Conservation (phyloP, 2,329 filamentous ascomycete genomes). For the Knufia petricola region DNA sequence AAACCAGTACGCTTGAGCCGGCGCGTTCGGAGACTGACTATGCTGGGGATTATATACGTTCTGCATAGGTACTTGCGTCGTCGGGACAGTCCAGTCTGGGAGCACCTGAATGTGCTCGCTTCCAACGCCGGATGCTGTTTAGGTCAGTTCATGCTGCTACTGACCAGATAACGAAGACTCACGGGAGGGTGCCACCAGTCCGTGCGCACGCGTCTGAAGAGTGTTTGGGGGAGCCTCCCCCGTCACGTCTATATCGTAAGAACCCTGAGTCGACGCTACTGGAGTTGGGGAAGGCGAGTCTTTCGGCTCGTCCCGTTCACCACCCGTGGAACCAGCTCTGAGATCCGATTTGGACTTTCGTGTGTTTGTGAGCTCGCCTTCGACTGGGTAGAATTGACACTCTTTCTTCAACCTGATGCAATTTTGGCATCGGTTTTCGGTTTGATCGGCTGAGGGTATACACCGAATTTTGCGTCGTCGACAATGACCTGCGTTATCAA, state of each 20-base stretch:
- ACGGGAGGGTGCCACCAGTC: background rate
- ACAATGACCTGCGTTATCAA: slow-evolving; percentile 8
- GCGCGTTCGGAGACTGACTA: too few relatives aligned
- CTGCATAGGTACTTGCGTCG: background rate
- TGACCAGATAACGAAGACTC: background rate
- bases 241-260: background rate
- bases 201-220: background rate
- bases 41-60: background rate
- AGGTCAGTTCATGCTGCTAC: too few relatives aligned
- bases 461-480: slow-evolving; percentile 86
- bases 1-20: background rate
- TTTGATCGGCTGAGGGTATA: slow-evolving; percentile 62
- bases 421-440: slow-evolving; percentile 72
- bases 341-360: slow-evolving; percentile 2
- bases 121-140: too few relatives aligned
- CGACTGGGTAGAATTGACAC: slow-evolving; percentile 84
- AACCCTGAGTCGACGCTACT: background rate
- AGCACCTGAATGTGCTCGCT: too few relatives aligned
- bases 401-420: slow-evolving; percentile 92
- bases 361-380: slow-evolving; percentile 42
- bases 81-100: background rate
- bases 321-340: background rate
- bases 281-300: background rate
- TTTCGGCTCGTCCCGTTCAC: background rate
- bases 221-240: background rate